Evolutionary conservation across 148 eudicot genomes (phyloP).

Genomic region (Diospyros lotus): DNA sequence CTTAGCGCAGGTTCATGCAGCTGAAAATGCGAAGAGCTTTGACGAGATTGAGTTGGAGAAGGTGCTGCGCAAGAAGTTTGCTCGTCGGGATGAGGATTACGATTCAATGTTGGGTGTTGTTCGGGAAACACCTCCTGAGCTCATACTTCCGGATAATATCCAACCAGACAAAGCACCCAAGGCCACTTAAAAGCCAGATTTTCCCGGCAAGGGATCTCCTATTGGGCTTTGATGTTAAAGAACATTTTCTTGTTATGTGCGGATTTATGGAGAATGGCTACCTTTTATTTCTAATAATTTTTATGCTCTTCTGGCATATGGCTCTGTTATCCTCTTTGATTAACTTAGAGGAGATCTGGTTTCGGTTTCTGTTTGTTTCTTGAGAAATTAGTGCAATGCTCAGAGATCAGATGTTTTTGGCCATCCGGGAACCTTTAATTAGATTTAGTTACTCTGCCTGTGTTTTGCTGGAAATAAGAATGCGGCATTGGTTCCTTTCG

Average conservation of each 20-base stretch:
- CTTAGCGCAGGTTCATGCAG: constrained; percentile 76
- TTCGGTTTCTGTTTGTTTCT: background rate
- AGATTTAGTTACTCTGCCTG: background rate
- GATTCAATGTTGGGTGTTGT: constrained; percentile 61
- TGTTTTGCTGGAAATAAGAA: constrained; percentile 1
- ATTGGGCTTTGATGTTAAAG: constrained; percentile 4
- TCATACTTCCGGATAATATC: constrained; percentile 52
- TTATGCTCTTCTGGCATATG: background rate
- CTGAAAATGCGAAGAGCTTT: constrained; percentile 73
- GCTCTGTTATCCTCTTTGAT: background rate
- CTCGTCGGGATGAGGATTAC: constrained; percentile 60
- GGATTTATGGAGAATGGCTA: constrained; percentile 7
- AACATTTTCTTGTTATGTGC: background rate
- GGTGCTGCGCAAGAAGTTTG: constrained; percentile 68
- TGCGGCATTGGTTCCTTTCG: too few species aligned
- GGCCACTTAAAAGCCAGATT: constrained; percentile 23
- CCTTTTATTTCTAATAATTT: background rate
- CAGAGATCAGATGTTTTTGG: background rate
- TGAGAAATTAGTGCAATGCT: background rate
- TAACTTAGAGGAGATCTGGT: background rate
- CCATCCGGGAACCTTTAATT: background rate
- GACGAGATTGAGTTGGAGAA: constrained; percentile 74
- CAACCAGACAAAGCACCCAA: constrained; percentile 48
- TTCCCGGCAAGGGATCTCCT: background rate
- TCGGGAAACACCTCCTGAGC: constrained; percentile 61